These are phyloP conservation scores for Agaricus blazei DNA, from an alignment of 768 basidiomycete species.

Conservation along the genomic window DNA sequence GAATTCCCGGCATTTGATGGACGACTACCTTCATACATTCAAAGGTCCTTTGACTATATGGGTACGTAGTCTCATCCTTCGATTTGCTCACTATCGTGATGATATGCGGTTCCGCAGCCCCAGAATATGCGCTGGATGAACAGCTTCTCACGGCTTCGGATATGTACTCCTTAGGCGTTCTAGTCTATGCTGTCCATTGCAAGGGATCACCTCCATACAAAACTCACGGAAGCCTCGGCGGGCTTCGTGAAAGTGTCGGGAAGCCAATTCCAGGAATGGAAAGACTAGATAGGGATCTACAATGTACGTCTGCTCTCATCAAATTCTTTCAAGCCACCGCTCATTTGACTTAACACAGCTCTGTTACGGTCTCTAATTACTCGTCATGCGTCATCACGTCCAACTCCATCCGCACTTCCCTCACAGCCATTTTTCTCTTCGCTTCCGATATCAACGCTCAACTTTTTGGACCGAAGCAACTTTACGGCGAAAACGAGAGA, in stretches of 20 bases:
- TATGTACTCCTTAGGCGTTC: constrained; percentile 87
- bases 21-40: constrained; percentile 71
- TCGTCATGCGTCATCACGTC: constrained; percentile 64
- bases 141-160: constrained; percentile 83
- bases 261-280: constrained; percentile 59
- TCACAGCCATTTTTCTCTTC: constrained; percentile 92
- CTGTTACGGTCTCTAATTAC: constrained; percentile 80
- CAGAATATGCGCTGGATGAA: constrained; percentile 93
- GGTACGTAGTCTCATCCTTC: constrained; percentile 41
- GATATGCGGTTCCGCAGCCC: constrained; percentile 44
- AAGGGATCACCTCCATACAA: constrained; percentile 85
- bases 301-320: constrained; percentile 40
- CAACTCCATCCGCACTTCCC: constrained; percentile 76
- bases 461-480: constrained; percentile 92
- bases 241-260: constrained; percentile 65
- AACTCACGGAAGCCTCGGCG: constrained; percentile 71
- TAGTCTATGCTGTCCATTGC: constrained; percentile 89
- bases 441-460: constrained; percentile 90
- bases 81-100: not conserved
- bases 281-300: constrained; percentile 64
- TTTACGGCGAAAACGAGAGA: constrained; percentile 93
- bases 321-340: not conserved
- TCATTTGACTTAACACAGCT: constrained; percentile 37
- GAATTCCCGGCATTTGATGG: constrained; percentile 88
- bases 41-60: constrained; percentile 93